Percentiles rank a stretch among this genome's conserved stretches.
phyloP scores from a whole-genome alignment of 371 early-diverging fungal genomes.

The Mucor lusitanicus region DNA sequence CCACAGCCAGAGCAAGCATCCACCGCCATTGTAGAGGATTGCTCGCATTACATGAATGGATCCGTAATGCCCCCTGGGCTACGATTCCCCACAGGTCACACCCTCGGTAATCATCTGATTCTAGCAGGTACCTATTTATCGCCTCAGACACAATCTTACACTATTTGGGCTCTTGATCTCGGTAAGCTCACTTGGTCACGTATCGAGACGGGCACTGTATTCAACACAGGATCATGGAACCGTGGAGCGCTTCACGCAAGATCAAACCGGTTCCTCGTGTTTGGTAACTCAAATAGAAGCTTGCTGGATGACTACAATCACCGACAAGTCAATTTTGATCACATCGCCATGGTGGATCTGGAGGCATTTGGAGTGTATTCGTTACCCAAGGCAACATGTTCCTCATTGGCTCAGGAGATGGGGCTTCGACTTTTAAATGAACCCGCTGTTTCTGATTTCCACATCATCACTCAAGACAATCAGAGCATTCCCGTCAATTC shows the following conservation, averaged over 20 bases:
- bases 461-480: slow-evolving; percentile 62
- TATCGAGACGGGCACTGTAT: slow-evolving; percentile 68
- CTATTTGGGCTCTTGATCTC: slow-evolving; percentile 74
- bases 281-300: slow-evolving; percentile 72
- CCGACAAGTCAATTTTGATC: slow-evolving; percentile 70
- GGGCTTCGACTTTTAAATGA: slow-evolving; percentile 64
- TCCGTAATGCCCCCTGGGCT: slow-evolving; percentile 72
- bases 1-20: background rate
- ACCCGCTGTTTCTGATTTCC: slow-evolving; percentile 61
- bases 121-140: slow-evolving; percentile 77
- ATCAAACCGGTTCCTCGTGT: slow-evolving; percentile 69
- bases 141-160: slow-evolving; percentile 63
- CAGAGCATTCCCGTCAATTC: slow-evolving; percentile 63
- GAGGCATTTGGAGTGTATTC: slow-evolving; percentile 68
- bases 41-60: slow-evolving; percentile 51
- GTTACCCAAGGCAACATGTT: slow-evolving; percentile 47
- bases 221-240: slow-evolving; percentile 79
- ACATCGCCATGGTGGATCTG: slow-evolving; percentile 66
- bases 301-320: slow-evolving; percentile 78
- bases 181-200: slow-evolving; percentile 67
- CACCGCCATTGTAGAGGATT: slow-evolving; percentile 3
- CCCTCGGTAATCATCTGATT: slow-evolving; percentile 71
- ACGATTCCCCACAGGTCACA: slow-evolving; percentile 76
- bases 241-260: slow-evolving; percentile 66
- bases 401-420: slow-evolving; percentile 53